phyloP scores from a whole-genome alignment of 768 basidiomycete genomes.

The Tulasnella sp. region DNA sequence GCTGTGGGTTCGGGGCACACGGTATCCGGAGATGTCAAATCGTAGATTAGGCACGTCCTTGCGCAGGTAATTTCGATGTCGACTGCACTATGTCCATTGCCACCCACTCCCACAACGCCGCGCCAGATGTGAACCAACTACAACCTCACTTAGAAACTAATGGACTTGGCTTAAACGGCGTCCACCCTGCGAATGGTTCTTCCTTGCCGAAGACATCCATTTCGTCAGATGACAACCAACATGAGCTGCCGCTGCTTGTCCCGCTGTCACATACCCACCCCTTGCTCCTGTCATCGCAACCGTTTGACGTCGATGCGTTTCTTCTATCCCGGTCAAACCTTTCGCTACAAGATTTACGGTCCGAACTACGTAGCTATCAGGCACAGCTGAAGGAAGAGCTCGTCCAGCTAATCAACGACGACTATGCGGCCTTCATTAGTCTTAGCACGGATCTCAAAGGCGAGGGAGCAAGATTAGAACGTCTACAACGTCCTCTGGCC shows the following conservation, averaged over 20 bases:
- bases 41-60: too few relatives aligned
- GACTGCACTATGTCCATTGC: too few relatives aligned
- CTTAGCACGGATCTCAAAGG: constrained; percentile 84
- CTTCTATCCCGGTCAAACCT: constrained; percentile 69
- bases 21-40: too few relatives aligned
- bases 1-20: too few relatives aligned
- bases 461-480: constrained; percentile 60
- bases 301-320: constrained; percentile 77
- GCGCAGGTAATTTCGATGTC: too few relatives aligned
- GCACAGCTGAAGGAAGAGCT: constrained; percentile 80
- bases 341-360: constrained; percentile 74
- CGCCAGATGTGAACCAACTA: too few relatives aligned
- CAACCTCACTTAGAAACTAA: too few relatives aligned
- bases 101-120: too few relatives aligned
- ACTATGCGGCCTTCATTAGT: constrained; percentile 96
- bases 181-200: too few relatives aligned
- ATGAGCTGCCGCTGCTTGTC: constrained; percentile 28
- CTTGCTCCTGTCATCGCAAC: constrained; percentile 45
- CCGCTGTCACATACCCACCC: constrained; percentile 75
- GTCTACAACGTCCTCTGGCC: constrained; percentile 54
- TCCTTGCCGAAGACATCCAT: neutral
- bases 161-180: too few relatives aligned
- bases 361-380: constrained; percentile 78
- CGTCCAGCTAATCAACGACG: constrained; percentile 90
- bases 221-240: constrained; percentile 16